Conservation (phyloP, 768 basidiomycete species). For the Coprinellus micaceus region DNA sequence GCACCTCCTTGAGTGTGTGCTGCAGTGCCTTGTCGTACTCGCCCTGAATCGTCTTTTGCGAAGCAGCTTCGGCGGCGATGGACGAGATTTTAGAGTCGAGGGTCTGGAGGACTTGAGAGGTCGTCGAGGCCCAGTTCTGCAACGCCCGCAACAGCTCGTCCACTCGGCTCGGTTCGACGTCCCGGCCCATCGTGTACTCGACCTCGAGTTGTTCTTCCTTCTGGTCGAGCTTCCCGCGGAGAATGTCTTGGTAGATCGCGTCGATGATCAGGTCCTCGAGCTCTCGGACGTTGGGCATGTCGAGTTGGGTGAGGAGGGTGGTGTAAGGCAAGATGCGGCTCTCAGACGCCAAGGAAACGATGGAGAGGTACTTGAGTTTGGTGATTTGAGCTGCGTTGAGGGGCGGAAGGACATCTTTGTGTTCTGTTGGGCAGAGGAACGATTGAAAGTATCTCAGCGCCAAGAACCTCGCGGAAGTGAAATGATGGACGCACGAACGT, state of each 20-base stretch:
- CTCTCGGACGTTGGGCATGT: constrained; percentile 77
- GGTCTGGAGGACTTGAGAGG: constrained; percentile 63
- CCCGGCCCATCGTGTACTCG: constrained; percentile 89
- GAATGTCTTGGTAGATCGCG: constrained; percentile 86
- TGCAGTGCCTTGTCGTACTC: constrained; percentile 56
- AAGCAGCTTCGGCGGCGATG: constrained; percentile 44
- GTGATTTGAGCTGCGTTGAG: constrained; percentile 69
- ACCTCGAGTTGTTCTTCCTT: constrained; percentile 86
- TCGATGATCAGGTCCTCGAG: constrained; percentile 98
- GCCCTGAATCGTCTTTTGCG: constrained; percentile 38
- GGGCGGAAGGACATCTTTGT: constrained; percentile 61
- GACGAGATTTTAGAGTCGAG: constrained; percentile 66
- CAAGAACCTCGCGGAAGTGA: background rate
- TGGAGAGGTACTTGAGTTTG: constrained; percentile 91
- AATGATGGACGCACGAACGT: constrained; percentile 53
- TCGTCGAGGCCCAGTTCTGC: constrained; percentile 69
- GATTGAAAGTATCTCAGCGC: background rate
- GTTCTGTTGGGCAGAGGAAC: constrained; percentile 40
- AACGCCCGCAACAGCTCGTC: constrained; percentile 59
- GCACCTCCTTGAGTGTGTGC: constrained; percentile 54
- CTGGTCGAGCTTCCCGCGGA: constrained; percentile 92
- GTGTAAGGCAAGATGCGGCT: constrained; percentile 83
- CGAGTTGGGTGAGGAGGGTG: constrained; percentile 62
- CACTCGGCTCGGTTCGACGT: constrained; percentile 75
- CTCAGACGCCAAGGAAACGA: constrained; percentile 77